Conservation (phyloP, 1,139 yeast genomes). For the Debaryomyces fabryi region DNA sequence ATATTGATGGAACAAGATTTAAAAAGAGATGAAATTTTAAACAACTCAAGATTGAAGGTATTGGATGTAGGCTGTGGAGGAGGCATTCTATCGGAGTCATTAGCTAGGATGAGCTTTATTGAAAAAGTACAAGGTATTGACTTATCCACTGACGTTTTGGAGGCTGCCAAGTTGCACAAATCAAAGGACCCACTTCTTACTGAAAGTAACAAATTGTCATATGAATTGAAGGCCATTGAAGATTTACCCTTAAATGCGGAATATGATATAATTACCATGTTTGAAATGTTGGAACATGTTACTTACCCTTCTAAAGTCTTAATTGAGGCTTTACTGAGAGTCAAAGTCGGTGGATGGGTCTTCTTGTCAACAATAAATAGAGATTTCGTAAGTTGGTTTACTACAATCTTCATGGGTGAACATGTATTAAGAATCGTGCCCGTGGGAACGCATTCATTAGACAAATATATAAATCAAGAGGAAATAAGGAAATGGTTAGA, state of each 20-base stretch:
- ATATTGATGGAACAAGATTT: slow-evolving; percentile 52
- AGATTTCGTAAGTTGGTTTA: slow-evolving; percentile 86
- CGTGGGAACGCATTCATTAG: slow-evolving; percentile 84
- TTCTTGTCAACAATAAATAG: slow-evolving; percentile 91
- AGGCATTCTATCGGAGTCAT: slow-evolving; percentile 83
- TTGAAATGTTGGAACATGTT: slow-evolving; percentile 95
- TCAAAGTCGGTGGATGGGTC: slow-evolving; percentile 81
- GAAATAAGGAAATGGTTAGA: slow-evolving; percentile 74
- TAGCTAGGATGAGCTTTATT: slow-evolving; percentile 75
- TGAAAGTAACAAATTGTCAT: slow-evolving; percentile 49
- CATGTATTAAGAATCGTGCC: slow-evolving; percentile 81
- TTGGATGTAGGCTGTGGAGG: slow-evolving; percentile 98
- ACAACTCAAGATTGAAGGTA: slow-evolving; percentile 46
- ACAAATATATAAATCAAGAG: slow-evolving; percentile 77
- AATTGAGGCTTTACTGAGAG: slow-evolving; percentile 62
- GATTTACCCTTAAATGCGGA: slow-evolving; percentile 47
- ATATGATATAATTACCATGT: slow-evolving; percentile 83
- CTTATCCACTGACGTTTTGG: slow-evolving; percentile 76
- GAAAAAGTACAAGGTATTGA: slow-evolving; percentile 78
- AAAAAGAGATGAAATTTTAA: slow-evolving; percentile 44
- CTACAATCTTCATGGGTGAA: slow-evolving; percentile 92
- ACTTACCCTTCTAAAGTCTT: slow-evolving; percentile 78
- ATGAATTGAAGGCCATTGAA: slow-evolving; percentile 65
- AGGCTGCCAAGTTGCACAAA: slow-evolving; percentile 76
- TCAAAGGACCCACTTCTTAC: slow-evolving; percentile 61